Base-by-base conservation (phyloP, 1,284 basidiomycete species). In the Cryptococcus jaspeensis region DNA sequence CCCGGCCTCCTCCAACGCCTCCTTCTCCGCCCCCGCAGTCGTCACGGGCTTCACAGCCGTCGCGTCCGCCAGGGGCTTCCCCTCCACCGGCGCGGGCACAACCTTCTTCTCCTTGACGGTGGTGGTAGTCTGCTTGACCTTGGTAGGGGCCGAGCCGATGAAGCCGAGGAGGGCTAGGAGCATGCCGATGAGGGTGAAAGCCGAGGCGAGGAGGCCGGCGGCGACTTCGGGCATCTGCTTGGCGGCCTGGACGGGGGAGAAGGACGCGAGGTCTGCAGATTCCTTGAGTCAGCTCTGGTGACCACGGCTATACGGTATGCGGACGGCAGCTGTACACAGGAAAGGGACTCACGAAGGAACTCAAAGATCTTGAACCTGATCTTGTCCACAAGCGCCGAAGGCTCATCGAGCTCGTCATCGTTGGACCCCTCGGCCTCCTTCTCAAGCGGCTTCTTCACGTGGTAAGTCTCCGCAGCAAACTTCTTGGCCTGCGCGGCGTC, bases 161-260 rank as follows among this genome's bases (percentile, higher is more conserved):
- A 93, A 79, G 56, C 90, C 87, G 60, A 90, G 83, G 68, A 92
- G 79, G 52, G 85, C 84, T 62, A 85, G 88, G 65, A 96, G 77
- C 84, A 94, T 86, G 58, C 87, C 88, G 72, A 96, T 83, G 67
- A 94, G 73, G 44, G 88, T 90, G 68, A 93, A 81, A 53, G 90
- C 67, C 50, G 83, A 84, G 59, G 85, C 86, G 60, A 81, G 82
- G 60, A 95, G 81, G 61, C 85, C 88, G 53, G 83, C 88, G 67
- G 87, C 91, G 56, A 89, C 90, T 78, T 92, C 87, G 53, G 92
- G 92, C 80, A 89, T 87, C 66, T 81, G 80, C 75, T 90, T 89
- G 73, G 91, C 81, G 80, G 88, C 94, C 58, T 80, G 84, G 67
- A 64, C 47, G 42, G 67, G 59, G 66, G 74, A 69, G 52, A 70